Percentiles rank a stretch among this genome's conserved stretches.
phyloP scores from a whole-genome alignment of 495 filamentous ascomycete genomes.

The Daldinia bambusicola region DNA sequence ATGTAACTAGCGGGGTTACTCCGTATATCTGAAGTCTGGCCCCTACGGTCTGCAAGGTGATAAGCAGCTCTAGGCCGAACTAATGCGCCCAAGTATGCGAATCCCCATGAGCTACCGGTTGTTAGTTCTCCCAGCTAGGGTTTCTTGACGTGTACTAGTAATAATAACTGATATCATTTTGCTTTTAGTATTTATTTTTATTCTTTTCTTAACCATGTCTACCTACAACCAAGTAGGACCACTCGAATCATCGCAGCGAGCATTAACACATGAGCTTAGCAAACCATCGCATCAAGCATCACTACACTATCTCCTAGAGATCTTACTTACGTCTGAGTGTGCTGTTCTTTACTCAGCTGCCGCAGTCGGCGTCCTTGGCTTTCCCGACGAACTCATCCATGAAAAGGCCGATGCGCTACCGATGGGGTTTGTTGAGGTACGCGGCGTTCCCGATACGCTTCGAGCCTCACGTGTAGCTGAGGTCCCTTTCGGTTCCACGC shows the following conservation, averaged over 20 bases:
- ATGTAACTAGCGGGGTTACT: constrained; percentile 29
- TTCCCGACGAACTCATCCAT: constrained; percentile 71
- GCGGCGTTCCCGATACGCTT: constrained; percentile 50
- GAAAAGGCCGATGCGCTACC: constrained; percentile 94
- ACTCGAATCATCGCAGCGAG: constrained; percentile 16
- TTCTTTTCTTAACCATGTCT: constrained; percentile 37
- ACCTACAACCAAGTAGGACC: constrained; percentile 33
- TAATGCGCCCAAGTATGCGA: constrained; percentile 1
- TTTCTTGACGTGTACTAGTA: neutral
- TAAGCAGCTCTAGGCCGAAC: constrained; percentile 4
- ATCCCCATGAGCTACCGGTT: neutral
- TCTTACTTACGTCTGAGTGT: neutral
- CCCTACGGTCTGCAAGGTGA: neutral
- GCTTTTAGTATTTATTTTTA: constrained; percentile 28
- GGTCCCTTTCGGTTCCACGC: constrained; percentile 43
- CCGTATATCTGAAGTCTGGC: no score
- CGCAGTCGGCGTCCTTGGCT: constrained; percentile 52
- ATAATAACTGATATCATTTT: constrained; percentile 1
- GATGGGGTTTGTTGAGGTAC: constrained; percentile 76
- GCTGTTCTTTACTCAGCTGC: constrained; percentile 46
- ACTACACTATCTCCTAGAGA: no score
- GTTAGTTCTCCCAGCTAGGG: constrained; percentile 2
- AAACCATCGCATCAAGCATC: constrained; percentile 12
- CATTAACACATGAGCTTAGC: constrained; percentile 14
- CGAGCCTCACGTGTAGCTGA: constrained; percentile 55